Evolutionary conservation across 2,329 filamentous ascomycete genomes (phyloP), one percentile per base, ranked within the genome.

Genomic region (Aspergillus neotritici): DNA sequence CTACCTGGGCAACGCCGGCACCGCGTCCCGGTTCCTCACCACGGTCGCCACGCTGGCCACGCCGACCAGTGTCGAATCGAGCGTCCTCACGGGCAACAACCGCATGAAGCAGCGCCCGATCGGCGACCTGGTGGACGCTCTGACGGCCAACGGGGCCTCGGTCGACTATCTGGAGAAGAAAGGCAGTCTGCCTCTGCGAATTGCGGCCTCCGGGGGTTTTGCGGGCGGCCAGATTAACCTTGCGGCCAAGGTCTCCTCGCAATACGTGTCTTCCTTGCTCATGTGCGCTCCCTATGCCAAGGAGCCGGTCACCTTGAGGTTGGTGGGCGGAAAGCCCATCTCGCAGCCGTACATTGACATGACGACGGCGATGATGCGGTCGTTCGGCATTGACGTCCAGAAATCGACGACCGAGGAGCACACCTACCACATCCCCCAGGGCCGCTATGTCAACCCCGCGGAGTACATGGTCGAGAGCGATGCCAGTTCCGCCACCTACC

Each of bases 231-330:
- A 85, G 21, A 96, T 98, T 56, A 86, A 94, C 63, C 77, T 98
- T 44, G 88, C 90, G 9, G 93, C 93, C 1, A 97, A 93, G 33
- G 86, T 97, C 12, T 98, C 93, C 7, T 97, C 93, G n/a, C 93
- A 98, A 69, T 98, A 97, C 62, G 93, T 98, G 31, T 97, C 93
- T 0, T 96, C 91, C 1, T 82, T 98, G 51, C 75, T 98, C 40
- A 94, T 98, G 87, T 94, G 89, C 46, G 93, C 93, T 0, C 93
- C 93, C 0, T 98, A 97, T 61, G 93, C 93, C 35, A 96, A 95
- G 69, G 83, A 89, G 50, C 87, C 91, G 0, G 90, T 98, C 31
- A 96, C 88, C 0, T 72, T 98, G 52, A 84, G 83, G 32, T 77
- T 98, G 31, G 84, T 97, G 10, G 93, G 93, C n/a, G 93, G 90